phyloP scores from a whole-genome alignment of 2,329 filamentous ascomycete genomes.

The Trichoderma oligosporum region DNA sequence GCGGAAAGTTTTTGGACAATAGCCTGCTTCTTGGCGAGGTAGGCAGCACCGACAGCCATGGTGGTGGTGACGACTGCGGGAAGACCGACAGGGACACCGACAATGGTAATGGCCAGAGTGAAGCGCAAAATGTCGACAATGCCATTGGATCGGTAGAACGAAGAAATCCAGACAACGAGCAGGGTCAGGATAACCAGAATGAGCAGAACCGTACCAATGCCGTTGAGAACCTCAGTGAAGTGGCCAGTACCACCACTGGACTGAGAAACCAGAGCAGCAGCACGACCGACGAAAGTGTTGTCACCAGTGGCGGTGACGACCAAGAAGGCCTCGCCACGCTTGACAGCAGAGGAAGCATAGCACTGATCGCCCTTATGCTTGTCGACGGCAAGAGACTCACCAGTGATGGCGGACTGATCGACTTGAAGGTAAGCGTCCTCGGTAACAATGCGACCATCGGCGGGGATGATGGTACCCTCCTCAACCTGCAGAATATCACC shows the following conservation, averaged over 20 bases:
- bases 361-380: constrained; percentile 78
- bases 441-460: constrained; percentile 81
- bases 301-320: constrained; percentile 82
- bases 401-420: constrained; percentile 88
- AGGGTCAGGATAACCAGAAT: constrained; percentile 76
- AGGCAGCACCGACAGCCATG: constrained; percentile 89
- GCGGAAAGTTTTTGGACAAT: constrained; percentile 91
- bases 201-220: constrained; percentile 76
- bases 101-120: constrained; percentile 84
- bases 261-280: constrained; percentile 78
- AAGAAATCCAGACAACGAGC: constrained; percentile 78
- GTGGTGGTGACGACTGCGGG: constrained; percentile 91
- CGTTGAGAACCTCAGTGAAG: constrained; percentile 87
- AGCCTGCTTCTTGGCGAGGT: constrained; percentile 87
- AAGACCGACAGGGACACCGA: constrained; percentile 89
- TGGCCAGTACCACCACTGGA: constrained; percentile 73
- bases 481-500: constrained; percentile 88
- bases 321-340: constrained; percentile 83
- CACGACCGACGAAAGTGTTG: constrained; percentile 84
- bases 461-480: constrained; percentile 86
- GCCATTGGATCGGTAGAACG: constrained; percentile 80
- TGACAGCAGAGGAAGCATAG: constrained; percentile 83
- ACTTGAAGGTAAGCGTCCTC: constrained; percentile 83
- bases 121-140: constrained; percentile 79
- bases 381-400: constrained; percentile 87